phyloP scores from a whole-genome alignment of 164 flowering plant species.

The Macadamia integrifolia region DNA sequence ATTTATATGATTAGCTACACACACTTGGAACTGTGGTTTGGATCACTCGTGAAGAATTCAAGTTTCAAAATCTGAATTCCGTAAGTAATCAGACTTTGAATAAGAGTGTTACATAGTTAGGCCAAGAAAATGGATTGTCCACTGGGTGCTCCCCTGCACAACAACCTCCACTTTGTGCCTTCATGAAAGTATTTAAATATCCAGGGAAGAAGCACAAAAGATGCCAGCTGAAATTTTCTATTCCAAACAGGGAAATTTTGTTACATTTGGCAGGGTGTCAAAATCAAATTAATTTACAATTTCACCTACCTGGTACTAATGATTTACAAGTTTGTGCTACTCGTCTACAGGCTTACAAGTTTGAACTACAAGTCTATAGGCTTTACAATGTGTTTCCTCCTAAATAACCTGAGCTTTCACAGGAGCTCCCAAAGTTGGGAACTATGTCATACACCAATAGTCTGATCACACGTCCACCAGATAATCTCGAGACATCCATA shows the following conservation, averaged over 20 bases:
- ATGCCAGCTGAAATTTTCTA: constrained; percentile 7
- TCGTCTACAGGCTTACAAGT: constrained; percentile 17
- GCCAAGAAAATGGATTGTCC: not conserved
- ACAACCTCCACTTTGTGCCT: not conserved
- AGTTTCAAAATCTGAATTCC: no score
- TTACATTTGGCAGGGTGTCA: constrained; percentile 16
- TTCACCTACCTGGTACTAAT: constrained; percentile 10
- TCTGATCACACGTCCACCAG: constrained; percentile 58
- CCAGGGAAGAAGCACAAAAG: not conserved
- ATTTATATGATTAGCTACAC: no score
- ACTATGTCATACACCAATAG: constrained; percentile 52
- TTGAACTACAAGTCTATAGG: constrained; percentile 8
- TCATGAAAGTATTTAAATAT: no score
- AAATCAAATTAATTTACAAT: constrained; percentile 27
- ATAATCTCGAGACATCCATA: constrained; percentile 52
- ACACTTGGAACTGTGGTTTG: no score
- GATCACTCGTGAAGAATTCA: no score
- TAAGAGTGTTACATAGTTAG: no score
- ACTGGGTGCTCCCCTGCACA: not conserved
- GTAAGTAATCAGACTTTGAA: no score
- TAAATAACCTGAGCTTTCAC: constrained; percentile 75
- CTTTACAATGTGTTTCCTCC: constrained; percentile 17
- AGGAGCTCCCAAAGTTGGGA: constrained; percentile 79
- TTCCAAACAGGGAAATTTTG: constrained; percentile 12
- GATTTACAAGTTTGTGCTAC: constrained; percentile 23